These are phyloP conservation scores for Amphichorda felina DNA, from an alignment of 2,329 filamentous ascomycete genomes.

Conservation along the genomic window DNA sequence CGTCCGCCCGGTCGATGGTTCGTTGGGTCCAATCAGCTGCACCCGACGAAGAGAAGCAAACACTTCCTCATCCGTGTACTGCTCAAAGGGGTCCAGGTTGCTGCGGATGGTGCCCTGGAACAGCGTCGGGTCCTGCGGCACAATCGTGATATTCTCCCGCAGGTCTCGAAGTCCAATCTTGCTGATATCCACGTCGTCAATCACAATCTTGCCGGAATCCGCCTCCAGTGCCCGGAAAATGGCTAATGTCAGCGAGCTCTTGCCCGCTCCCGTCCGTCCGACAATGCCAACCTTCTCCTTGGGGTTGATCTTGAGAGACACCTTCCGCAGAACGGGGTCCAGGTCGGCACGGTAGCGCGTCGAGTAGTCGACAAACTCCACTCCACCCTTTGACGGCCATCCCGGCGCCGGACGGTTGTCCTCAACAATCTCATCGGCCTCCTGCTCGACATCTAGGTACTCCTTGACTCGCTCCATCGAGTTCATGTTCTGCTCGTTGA, in stretches of 20 bases:
- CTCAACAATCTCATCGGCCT: constrained; percentile 67
- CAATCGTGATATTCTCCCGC: constrained; percentile 89
- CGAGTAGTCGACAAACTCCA: constrained; percentile 82
- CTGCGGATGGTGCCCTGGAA: constrained; percentile 86
- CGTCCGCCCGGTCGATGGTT: constrained; percentile 20
- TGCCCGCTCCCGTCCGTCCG: constrained; percentile 24
- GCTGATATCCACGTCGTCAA: constrained; percentile 86
- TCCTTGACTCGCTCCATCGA: constrained; percentile 96
- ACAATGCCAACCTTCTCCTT: constrained; percentile 54
- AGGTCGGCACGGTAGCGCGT: constrained; percentile 83
- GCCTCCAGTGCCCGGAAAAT: constrained; percentile 91
- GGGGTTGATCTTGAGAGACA: constrained; percentile 77
- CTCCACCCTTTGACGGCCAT: constrained; percentile 78
- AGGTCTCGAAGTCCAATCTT: constrained; percentile 86
- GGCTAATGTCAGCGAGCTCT: constrained; percentile 54
- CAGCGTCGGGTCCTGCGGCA: constrained; percentile 90
- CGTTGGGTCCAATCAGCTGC: constrained; percentile 63
- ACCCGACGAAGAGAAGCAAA: constrained; percentile 79
- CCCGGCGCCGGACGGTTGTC: constrained; percentile 64
- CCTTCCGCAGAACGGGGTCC: constrained; percentile 70
- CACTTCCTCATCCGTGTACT: constrained; percentile 84
- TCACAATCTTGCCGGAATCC: constrained; percentile 76
- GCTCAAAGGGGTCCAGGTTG: constrained; percentile 85
- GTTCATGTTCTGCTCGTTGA: constrained; percentile 99
- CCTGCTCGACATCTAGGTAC: constrained; percentile 92